These are phyloP conservation scores for Boletus fagicola DNA, from an alignment of 768 basidiomycete species.

Conservation along the genomic window DNA sequence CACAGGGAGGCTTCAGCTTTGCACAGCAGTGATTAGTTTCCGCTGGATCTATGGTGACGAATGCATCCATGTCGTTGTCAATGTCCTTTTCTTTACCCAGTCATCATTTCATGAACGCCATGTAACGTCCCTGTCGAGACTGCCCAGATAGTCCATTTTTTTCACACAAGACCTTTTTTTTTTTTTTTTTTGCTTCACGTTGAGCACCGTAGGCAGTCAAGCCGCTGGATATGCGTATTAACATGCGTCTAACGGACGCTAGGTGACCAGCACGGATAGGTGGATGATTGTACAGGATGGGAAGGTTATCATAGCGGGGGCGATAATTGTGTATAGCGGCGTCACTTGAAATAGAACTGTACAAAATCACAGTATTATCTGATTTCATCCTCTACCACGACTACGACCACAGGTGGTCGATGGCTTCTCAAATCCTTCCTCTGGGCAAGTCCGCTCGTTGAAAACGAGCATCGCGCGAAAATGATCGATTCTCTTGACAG, in stretches of 20 bases:
- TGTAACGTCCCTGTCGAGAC: conserved; percentile 14
- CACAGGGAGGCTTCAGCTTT: conserved; percentile 96
- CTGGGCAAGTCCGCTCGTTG: conserved; percentile 51
- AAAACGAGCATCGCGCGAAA: neutral
- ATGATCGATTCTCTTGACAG: conserved; percentile 38
- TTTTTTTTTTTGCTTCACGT: conserved; percentile 23
- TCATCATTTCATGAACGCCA: conserved; percentile 23
- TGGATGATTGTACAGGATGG: conserved; percentile 19
- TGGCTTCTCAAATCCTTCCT: conserved; percentile 95
- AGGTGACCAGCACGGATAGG: conserved; percentile 18
- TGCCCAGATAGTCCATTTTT: conserved; percentile 14
- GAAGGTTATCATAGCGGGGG: conserved; percentile 22
- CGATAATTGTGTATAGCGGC: conserved; percentile 18
- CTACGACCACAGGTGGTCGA: conserved; percentile 32
- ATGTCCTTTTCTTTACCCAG: conserved; percentile 10
- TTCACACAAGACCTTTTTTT: conserved; percentile 12
- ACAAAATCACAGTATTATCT: conserved; percentile 1
- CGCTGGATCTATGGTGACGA: conserved; percentile 5
- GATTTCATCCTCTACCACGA: conserved; percentile 5
- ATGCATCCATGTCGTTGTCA: neutral
- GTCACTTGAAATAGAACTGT: conserved; percentile 10
- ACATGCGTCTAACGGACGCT: conserved; percentile 37
- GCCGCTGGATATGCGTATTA: conserved; percentile 18
- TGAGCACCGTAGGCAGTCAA: conserved; percentile 25
- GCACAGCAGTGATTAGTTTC: conserved; percentile 51